phyloP scores from a whole-genome alignment of 2,329 filamentous ascomycete genomes.

The Cercospora sesami region DNA sequence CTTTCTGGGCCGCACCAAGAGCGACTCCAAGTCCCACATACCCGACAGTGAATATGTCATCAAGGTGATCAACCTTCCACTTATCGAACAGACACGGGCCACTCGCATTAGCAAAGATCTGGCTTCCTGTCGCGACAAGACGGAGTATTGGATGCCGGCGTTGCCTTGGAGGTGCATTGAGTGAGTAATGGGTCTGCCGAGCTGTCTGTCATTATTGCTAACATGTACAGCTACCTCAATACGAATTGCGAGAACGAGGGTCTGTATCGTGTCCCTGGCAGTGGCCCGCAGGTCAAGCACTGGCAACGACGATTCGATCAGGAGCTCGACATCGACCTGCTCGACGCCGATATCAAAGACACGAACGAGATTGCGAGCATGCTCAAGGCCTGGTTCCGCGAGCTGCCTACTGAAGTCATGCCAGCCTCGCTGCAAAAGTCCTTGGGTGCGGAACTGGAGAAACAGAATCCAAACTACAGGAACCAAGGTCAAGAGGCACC shows the following conservation, averaged over 20 bases:
- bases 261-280: conserved; percentile 87
- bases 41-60: conserved; percentile 80
- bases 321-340: conserved; percentile 88
- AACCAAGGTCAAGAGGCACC: conserved; percentile 61
- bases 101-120: conserved; percentile 89
- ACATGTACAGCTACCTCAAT: conserved; percentile 69
- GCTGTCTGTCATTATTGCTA: conserved; percentile 13
- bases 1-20: conserved; percentile 54
- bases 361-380: conserved; percentile 96
- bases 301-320: conserved; percentile 82
- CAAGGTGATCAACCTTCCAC: conserved; percentile 79
- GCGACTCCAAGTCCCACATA: conserved; percentile 58
- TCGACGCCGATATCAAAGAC: conserved; percentile 85
- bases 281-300: conserved; percentile 84
- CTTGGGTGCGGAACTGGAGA: conserved; percentile 76
- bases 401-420: conserved; percentile 91
- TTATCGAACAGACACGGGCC: conserved; percentile 84
- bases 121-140: conserved; percentile 88
- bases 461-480: conserved; percentile 75
- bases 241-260: conserved; percentile 94
- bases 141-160: conserved; percentile 97
- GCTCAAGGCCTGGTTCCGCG: conserved; percentile 93
- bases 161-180: conserved; percentile 95
- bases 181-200: conserved; percentile 44
- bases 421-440: conserved; percentile 79